Percentiles rank a stretch among this genome's conserved stretches.
These are phyloP conservation scores for Backusella liffmaniae DNA, from an alignment of 192 early-diverging fungal species.

Conservation along the genomic window DNA sequence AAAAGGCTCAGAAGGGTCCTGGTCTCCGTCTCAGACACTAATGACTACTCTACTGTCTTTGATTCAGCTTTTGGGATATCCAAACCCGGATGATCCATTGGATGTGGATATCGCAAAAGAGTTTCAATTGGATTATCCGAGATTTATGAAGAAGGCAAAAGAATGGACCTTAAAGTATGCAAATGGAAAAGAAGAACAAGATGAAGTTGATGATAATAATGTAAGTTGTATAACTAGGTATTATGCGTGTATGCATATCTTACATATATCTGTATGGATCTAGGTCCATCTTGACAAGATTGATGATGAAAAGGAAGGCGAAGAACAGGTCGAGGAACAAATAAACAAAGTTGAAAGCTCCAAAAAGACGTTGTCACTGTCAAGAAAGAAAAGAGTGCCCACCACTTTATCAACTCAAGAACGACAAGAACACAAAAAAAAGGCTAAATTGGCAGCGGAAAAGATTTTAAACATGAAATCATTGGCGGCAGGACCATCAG, in stretches of 20 bases:
- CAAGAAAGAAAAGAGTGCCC: neutral
- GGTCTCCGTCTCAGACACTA: conserved; percentile 70
- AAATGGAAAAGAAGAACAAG: neutral
- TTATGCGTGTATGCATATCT: neutral
- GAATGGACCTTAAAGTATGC: conserved; percentile 42
- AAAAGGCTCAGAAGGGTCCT: conserved; percentile 59
- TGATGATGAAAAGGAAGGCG: neutral
- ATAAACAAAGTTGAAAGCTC: neutral
- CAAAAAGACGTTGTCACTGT: neutral
- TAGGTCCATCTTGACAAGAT: neutral
- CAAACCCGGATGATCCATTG: conserved; percentile 78
- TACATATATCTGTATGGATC: neutral
- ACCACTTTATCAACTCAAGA: neutral
- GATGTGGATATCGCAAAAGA: conserved; percentile 63
- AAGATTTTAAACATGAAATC: neutral
- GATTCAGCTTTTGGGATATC: conserved; percentile 53
- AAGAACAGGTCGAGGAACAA: neutral
- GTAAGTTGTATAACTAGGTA: neutral
- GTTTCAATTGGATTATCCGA: conserved; percentile 41
- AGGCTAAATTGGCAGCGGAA: neutral
- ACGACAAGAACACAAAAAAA: neutral
- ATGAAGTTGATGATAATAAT: neutral
- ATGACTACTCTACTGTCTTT: conserved; percentile 60
- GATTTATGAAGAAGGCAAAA: conserved; percentile 47
- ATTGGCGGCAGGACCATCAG: neutral